Percentiles rank a stretch among this genome's conserved stretches.
phyloP scores from a whole-genome alignment of 2,329 filamentous ascomycete species.

The Fusarium brevicatenulatum region DNA sequence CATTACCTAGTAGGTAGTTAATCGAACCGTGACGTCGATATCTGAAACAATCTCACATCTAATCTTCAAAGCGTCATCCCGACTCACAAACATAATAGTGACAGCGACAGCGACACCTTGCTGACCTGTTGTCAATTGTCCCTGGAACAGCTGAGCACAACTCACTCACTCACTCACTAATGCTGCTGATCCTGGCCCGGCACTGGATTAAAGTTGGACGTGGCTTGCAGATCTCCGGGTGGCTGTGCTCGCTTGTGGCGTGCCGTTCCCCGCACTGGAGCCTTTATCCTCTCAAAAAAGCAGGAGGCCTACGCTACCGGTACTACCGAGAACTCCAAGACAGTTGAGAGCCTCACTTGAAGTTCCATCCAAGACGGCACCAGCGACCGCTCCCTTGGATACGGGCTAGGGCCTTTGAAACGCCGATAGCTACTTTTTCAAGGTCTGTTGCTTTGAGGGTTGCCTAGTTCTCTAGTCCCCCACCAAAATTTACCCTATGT shows the following conservation, averaged over 20 bases:
- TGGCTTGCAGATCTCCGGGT: slow-evolving; percentile 37
- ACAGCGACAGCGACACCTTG: neutral
- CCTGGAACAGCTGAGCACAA: slow-evolving; percentile 43
- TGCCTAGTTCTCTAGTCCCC: neutral
- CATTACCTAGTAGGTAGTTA: neutral
- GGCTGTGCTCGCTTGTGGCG: slow-evolving; percentile 37
- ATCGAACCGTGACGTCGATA: slow-evolving; percentile 7
- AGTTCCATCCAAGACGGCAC: slow-evolving; percentile 36
- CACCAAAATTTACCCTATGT: slow-evolving; percentile 6
- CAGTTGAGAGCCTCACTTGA: slow-evolving; percentile 30
- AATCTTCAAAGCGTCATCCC: neutral
- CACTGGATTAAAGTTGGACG: slow-evolving; percentile 20
- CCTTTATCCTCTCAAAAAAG: neutral
- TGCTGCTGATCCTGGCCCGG: slow-evolving; percentile 30
- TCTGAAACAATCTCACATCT: neutral
- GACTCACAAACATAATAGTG: neutral
- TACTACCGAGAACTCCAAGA: slow-evolving; percentile 17
- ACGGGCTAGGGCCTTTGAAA: slow-evolving; percentile 9
- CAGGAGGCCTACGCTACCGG: slow-evolving; percentile 35
- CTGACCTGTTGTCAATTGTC: slow-evolving; percentile 10
- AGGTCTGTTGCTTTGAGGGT: neutral
- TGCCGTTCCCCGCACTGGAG: slow-evolving; percentile 2
- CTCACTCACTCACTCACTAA: slow-evolving; percentile 32
- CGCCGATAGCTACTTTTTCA: neutral
- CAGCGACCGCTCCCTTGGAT: slow-evolving; percentile 32